Conservation (phyloP, 2,329 filamentous ascomycete species). For the Trematosphaeria pertusa region DNA sequence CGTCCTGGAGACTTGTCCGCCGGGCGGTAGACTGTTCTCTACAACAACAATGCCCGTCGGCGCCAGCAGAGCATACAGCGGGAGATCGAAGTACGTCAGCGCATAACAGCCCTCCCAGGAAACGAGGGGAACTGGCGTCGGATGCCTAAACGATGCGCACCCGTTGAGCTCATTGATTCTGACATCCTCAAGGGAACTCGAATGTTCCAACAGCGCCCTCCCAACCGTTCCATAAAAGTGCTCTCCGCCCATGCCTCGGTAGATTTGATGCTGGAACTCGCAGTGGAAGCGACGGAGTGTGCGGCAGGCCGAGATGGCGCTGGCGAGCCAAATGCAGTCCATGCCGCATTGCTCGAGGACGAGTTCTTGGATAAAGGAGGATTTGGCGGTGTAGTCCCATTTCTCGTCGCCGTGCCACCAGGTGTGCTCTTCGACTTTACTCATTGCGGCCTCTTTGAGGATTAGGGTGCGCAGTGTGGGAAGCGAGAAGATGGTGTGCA, state of each 20-base stretch:
- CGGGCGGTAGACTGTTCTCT: too few relatives aligned
- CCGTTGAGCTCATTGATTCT: slow-evolving; percentile 5
- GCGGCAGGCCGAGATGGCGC: background rate
- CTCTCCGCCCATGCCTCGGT: background rate
- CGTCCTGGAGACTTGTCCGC: too few relatives aligned
- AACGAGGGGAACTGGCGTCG: too few relatives aligned
- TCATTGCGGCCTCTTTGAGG: background rate
- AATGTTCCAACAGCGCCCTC: background rate
- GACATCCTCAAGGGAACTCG: background rate
- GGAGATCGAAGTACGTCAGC: background rate
- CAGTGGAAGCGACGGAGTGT: background rate
- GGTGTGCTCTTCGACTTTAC: background rate
- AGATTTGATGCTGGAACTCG: background rate
- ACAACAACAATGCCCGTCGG: too few relatives aligned
- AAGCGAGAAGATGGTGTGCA: background rate
- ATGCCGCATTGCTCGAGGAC: background rate
- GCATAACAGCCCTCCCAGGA: too few relatives aligned
- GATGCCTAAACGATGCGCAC: too few relatives aligned
- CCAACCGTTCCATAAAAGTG: background rate
- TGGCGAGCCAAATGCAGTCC: background rate
- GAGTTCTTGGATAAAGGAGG: slow-evolving; percentile 1
- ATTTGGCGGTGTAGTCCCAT: background rate
- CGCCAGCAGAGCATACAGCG: background rate
- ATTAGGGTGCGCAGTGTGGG: background rate
- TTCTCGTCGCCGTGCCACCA: too few relatives aligned